Evolutionary conservation across 768 basidiomycete genomes (phyloP).

Genomic region (Suillus lakei): DNA sequence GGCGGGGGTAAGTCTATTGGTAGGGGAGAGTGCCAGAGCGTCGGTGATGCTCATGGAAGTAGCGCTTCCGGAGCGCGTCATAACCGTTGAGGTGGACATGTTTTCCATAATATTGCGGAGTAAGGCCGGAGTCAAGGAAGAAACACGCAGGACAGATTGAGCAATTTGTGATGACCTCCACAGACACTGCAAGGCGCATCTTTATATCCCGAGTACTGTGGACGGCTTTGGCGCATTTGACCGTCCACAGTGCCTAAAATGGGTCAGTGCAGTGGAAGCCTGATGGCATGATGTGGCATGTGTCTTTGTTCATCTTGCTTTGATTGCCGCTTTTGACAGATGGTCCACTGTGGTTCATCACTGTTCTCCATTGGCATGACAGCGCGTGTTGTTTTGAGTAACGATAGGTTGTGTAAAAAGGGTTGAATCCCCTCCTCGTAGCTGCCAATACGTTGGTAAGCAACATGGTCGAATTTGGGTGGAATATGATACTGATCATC

Average conservation of each 20-base stretch:
- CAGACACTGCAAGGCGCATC: background rate
- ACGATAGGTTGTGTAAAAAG: background rate
- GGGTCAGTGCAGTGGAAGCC: no score
- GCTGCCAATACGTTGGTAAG: background rate
- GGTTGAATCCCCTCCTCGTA: background rate
- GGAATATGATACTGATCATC: background rate
- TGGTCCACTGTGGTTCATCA: background rate
- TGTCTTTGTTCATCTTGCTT: conserved; percentile 1
- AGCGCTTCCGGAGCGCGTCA: background rate
- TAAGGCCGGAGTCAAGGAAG: background rate
- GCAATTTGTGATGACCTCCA: background rate
- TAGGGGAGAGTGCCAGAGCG: conserved; percentile 3
- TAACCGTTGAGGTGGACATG: background rate
- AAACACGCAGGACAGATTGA: background rate
- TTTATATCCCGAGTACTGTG: background rate
- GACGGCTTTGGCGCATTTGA: background rate
- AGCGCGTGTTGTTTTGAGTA: background rate
- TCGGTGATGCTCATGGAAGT: background rate
- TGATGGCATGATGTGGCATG: conserved; percentile 3
- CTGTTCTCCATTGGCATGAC: background rate
- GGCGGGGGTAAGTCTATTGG: conserved; percentile 13
- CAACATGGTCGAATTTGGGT: background rate
- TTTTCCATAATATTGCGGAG: background rate
- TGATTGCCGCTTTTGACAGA: background rate
- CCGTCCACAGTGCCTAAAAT: conserved; percentile 1